These are phyloP conservation scores for Triadica sebifera DNA, from an alignment of 345 rosid species.

Conservation along the genomic window DNA sequence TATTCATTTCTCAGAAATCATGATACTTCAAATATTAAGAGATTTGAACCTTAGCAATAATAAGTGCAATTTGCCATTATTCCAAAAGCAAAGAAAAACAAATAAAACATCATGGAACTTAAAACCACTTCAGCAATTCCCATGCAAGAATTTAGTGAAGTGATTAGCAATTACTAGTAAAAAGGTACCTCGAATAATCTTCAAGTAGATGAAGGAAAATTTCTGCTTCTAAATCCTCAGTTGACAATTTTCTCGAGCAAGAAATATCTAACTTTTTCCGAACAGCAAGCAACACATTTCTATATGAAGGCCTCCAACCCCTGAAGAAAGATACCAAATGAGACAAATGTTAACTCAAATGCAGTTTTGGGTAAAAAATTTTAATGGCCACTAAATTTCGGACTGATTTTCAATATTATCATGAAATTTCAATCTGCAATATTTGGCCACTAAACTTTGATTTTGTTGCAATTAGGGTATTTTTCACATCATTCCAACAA, in stretches of 20 bases:
- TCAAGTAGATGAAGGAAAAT: conserved; percentile 75
- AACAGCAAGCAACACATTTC: conserved; percentile 70
- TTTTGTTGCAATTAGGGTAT: not conserved
- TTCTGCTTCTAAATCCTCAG: conserved; percentile 83
- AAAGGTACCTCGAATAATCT: conserved; percentile 57
- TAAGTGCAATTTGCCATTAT: not conserved
- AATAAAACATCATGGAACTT: not conserved
- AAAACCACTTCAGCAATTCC: not conserved
- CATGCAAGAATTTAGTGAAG: conserved; percentile 4
- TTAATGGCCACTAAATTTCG: not conserved
- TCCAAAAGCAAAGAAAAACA: not conserved
- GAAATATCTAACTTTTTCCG: conserved; percentile 59
- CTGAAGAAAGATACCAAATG: conserved; percentile 31
- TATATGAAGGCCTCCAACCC: conserved; percentile 92
- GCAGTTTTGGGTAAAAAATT: not conserved
- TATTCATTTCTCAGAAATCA: not conserved
- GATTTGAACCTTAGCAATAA: not conserved
- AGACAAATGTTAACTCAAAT: not conserved
- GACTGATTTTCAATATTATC: not conserved
- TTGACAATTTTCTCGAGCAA: conserved; percentile 78
- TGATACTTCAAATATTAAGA: conserved; percentile 1
- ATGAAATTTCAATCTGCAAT: not conserved
- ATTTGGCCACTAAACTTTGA: not conserved
- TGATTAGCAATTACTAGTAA: not conserved
- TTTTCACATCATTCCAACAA: not conserved